Evolutionary conservation across 805 yeast species (phyloP), one percentile per base, ranked within the genome.

Genomic region (Yamadazyma endophytica): DNA sequence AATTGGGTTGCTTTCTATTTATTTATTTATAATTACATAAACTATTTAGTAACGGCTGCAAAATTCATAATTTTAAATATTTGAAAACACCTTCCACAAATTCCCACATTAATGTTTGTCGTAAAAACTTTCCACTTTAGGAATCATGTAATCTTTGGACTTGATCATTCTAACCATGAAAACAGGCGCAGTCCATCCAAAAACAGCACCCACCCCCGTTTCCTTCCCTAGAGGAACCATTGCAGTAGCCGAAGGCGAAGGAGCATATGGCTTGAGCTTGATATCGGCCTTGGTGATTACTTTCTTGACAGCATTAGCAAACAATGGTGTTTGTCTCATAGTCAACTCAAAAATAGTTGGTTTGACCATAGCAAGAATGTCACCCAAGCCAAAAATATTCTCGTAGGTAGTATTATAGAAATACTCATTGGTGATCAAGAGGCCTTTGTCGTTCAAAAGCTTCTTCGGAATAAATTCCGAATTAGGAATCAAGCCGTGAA

Each of bases 361-460:
- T 9, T 33, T 33, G 3, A 55, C 43, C 6, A 47, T 44, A 2
- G 54, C 32, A 4, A 51, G 38, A 22, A 63, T 49, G 40, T 64
- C 70, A 15, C 70, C 70, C 11, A 60, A 28, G 3, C 56, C 67
- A 13, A 59, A 18, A 4, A 63, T 61, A 13, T 58, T 42, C 9
- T 36, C 35, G 20, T 26, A 30, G 3, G 47, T 49, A 21, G 49
- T 36, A 9, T 59, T 54, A 6, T 47, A 24, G 12, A 61, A 46
- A 29, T 44, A 29, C 5, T 48, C 44, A 36, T 59, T 56, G 2
- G 61, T 53, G 6, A 39, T 18, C 22, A 62, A 46, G 37, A 37
- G 62, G 2, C 68, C 67, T 4, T 32, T 22, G 1, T 37, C 18
- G 33, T 61, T 54, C 29, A 52, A 45, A 17, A 50, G 37, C 2